phyloP scores from a whole-genome alignment of 2,329 filamentous ascomycete species.

The Aspergillus brasiliensis region DNA sequence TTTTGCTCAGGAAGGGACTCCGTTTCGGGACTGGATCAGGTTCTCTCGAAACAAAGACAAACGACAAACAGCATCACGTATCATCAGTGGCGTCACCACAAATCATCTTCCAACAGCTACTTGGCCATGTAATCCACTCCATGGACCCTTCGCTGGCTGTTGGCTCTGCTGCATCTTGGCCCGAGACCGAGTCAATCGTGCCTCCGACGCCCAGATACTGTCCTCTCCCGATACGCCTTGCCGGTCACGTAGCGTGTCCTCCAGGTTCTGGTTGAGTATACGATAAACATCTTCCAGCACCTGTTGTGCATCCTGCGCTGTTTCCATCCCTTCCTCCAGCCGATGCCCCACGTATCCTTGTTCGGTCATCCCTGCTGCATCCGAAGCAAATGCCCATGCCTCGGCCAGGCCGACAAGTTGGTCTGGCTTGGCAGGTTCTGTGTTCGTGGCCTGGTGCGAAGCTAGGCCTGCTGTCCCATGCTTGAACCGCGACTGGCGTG shows the following conservation, averaged over 20 bases:
- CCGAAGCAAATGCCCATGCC: conserved; percentile 45
- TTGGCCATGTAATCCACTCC: conserved; percentile 39
- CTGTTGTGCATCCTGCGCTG: conserved; percentile 31
- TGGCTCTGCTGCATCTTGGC: conserved; percentile 22
- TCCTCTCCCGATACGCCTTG: conserved; percentile 20
- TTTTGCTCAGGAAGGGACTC: too few species aligned
- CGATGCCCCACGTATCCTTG: conserved; percentile 39
- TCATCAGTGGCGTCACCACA: too few species aligned
- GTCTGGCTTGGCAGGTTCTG: conserved; percentile 28
- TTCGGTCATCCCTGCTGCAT: conserved; percentile 33
- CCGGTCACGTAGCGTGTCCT: conserved; percentile 24
- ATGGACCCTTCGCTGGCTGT: conserved; percentile 37
- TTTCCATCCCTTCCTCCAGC: conserved; percentile 34
- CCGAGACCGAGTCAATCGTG: conserved; percentile 26
- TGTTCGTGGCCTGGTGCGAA: conserved; percentile 20
- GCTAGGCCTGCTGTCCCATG: conserved; percentile 32
- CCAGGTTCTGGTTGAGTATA: conserved; percentile 38
- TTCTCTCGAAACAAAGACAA: too few species aligned
- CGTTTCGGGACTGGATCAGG: too few species aligned
- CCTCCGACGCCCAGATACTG: conserved; percentile 38
- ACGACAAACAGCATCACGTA: too few species aligned
- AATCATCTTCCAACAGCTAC: conserved; percentile 29
- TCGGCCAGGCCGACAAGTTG: conserved; percentile 38
- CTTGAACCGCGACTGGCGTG: conserved; percentile 41
- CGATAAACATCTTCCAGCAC: conserved; percentile 38